Conservation (phyloP, 2,329 filamentous ascomycete species). For the Epicoccum nigrum region DNA sequence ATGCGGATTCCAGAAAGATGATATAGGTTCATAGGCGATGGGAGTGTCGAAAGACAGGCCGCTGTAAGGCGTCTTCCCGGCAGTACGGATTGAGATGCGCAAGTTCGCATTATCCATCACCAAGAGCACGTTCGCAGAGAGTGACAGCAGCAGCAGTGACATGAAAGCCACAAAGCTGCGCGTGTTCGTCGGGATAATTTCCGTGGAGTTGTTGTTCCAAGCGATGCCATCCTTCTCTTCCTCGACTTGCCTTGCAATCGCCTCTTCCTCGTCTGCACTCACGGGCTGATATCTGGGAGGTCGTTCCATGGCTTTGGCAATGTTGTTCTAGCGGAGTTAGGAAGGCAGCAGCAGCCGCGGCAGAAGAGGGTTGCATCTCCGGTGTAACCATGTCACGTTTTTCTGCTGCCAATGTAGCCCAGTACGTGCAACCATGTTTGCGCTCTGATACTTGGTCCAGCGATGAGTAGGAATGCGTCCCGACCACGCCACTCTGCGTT, state of each 20-base stretch:
- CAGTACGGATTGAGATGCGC: slow-evolving; percentile 19
- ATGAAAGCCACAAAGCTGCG: slow-evolving; percentile 35
- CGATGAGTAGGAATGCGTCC: slow-evolving; percentile 29
- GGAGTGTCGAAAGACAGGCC: slow-evolving; percentile 37
- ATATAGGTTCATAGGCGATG: slow-evolving; percentile 34
- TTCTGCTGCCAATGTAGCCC: slow-evolving; percentile 11
- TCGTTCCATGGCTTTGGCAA: slow-evolving; percentile 28
- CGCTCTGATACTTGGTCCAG: slow-evolving; percentile 31
- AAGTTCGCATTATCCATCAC: slow-evolving; percentile 35
- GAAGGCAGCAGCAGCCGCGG: slow-evolving; percentile 12
- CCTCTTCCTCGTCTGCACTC: slow-evolving; percentile 31
- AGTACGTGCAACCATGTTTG: slow-evolving; percentile 12
- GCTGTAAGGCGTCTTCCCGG: slow-evolving; percentile 34
- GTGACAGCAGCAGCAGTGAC: slow-evolving; percentile 37
- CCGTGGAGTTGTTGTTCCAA: slow-evolving; percentile 33
- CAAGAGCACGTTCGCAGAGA: slow-evolving; percentile 38
- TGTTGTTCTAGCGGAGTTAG: slow-evolving; percentile 12
- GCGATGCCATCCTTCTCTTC: slow-evolving; percentile 32
- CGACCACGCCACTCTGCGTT: slow-evolving; percentile 14
- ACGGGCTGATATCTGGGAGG: slow-evolving; percentile 35
- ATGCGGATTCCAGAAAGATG: slow-evolving; percentile 42
- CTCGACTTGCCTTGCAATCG: slow-evolving; percentile 21
- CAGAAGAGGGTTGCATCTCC: slow-evolving; percentile 13
- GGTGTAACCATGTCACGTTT: slow-evolving; percentile 13
- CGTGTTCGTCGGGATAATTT: slow-evolving; percentile 36